Conservation (phyloP, 768 basidiomycete genomes). For the Neoboletus magnificus region DNA sequence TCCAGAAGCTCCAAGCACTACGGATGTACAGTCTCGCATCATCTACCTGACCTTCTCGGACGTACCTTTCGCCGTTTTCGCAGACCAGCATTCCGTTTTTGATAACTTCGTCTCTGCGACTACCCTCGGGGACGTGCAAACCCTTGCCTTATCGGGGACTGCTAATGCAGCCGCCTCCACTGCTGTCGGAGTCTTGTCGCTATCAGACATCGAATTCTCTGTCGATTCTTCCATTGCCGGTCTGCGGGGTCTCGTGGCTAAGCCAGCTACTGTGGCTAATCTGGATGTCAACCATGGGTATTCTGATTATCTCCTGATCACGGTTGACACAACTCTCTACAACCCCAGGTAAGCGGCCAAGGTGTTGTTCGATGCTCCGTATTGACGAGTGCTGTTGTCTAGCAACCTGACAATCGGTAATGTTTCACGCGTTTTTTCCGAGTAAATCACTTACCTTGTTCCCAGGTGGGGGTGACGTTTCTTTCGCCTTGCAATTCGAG, state of each 20-base stretch:
- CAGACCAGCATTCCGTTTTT: conserved; percentile 49
- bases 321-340: conserved; percentile 53
- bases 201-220: conserved; percentile 55
- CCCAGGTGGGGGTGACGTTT: conserved; percentile 59
- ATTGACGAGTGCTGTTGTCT: neutral
- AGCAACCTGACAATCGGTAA: conserved; percentile 40
- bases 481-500: conserved; percentile 58
- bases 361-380: neutral
- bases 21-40: conserved; percentile 59
- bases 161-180: conserved; percentile 59
- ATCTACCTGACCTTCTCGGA: conserved; percentile 58
- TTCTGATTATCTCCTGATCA: conserved; percentile 65
- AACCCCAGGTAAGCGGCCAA: conserved; percentile 53
- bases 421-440: neutral
- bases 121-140: conserved; percentile 45
- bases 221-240: conserved; percentile 59
- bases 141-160: conserved; percentile 50
- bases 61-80: conserved; percentile 57
- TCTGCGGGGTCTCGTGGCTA: conserved; percentile 59
- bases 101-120: conserved; percentile 60
- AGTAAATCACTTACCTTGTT: conserved; percentile 38
- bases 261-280: conserved; percentile 52
- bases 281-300: conserved; percentile 70
- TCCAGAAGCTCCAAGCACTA: conserved; percentile 53
- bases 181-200: conserved; percentile 59